These are phyloP conservation scores for Brassica cretica DNA, from an alignment of 345 rosid species.

Conservation along the genomic window DNA sequence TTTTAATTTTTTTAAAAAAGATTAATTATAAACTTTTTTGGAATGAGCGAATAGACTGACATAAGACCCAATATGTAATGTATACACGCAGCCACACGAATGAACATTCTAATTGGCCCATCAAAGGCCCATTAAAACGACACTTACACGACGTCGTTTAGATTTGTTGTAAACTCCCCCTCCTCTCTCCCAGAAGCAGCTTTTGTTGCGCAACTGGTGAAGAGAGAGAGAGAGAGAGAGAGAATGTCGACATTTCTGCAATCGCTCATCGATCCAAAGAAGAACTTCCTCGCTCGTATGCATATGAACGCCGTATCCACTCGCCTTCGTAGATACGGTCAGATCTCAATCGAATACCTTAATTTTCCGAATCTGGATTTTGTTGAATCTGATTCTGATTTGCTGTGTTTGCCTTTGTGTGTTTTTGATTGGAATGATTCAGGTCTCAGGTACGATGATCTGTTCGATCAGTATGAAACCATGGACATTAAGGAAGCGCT, in stretches of 20 bases:
- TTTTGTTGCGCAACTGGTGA: neutral
- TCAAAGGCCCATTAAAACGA: slow-evolving; percentile 1
- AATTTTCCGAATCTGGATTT: slow-evolving; percentile 27
- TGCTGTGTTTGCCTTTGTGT: neutral
- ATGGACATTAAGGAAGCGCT: slow-evolving; percentile 89
- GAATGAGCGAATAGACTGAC: neutral
- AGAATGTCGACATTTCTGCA: slow-evolving; percentile 35
- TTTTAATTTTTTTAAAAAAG: neutral
- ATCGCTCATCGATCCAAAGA: slow-evolving; percentile 41
- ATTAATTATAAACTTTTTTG: neutral
- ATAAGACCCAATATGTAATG: neutral
- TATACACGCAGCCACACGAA: no score
- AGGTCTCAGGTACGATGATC: slow-evolving; percentile 94
- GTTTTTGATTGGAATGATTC: neutral
- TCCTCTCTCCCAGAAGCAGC: neutral
- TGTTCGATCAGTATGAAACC: slow-evolving; percentile 73
- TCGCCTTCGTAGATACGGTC: slow-evolving; percentile 41
- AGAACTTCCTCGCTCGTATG: slow-evolving; percentile 41
- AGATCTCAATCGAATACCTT: slow-evolving; percentile 31
- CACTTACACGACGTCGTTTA: neutral
- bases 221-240: neutral
- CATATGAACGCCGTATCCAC: slow-evolving; percentile 36
- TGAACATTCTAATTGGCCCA: no score
- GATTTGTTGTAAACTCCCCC: neutral
- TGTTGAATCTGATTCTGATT: neutral